Evolutionary conservation across 352 stramenopile species (phyloP).

Genomic region (Phytopythium litorale): DNA sequence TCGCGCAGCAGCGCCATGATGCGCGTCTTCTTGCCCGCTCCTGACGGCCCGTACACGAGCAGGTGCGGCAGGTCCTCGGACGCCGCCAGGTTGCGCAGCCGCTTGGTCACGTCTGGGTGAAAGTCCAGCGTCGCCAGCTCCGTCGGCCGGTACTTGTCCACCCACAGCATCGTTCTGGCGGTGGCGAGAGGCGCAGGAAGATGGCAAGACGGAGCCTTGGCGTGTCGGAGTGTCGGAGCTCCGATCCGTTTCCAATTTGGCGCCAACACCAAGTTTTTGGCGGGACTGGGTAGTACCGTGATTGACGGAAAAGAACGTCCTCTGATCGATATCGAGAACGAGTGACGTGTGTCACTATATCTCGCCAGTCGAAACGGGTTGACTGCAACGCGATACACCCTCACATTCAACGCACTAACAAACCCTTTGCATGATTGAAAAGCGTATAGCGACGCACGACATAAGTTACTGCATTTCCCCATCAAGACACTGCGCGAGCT

Average conservation of each 20-base stretch:
- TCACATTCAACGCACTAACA: too few species aligned
- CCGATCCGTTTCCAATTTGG: slow-evolving; percentile 1
- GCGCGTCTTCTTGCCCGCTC: slow-evolving; percentile 98
- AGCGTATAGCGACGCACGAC: background rate
- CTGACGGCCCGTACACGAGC: slow-evolving; percentile 97
- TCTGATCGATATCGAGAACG: background rate
- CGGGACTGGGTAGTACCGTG: background rate
- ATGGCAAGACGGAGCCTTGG: background rate
- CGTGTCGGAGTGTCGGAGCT: background rate
- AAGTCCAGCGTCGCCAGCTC: slow-evolving; percentile 92
- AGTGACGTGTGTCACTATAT: background rate
- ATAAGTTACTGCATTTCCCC: background rate
- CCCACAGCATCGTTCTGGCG: slow-evolving; percentile 91
- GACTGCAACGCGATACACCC: background rate
- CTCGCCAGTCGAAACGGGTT: background rate
- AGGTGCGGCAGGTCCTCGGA: slow-evolving; percentile 93
- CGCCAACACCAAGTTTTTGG: slow-evolving; percentile 1
- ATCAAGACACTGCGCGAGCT: background rate
- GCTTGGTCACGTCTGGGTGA: slow-evolving; percentile 92
- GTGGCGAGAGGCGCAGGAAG: background rate
- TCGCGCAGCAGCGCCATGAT: slow-evolving; percentile 95
- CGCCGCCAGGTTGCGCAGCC: slow-evolving; percentile 73
- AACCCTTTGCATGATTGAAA: background rate
- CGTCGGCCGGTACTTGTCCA: slow-evolving; percentile 98
- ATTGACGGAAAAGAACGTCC: background rate